Conservation (phyloP, 108 stramenopile genomes). For the Cafeteria roenbergensis region DNA sequence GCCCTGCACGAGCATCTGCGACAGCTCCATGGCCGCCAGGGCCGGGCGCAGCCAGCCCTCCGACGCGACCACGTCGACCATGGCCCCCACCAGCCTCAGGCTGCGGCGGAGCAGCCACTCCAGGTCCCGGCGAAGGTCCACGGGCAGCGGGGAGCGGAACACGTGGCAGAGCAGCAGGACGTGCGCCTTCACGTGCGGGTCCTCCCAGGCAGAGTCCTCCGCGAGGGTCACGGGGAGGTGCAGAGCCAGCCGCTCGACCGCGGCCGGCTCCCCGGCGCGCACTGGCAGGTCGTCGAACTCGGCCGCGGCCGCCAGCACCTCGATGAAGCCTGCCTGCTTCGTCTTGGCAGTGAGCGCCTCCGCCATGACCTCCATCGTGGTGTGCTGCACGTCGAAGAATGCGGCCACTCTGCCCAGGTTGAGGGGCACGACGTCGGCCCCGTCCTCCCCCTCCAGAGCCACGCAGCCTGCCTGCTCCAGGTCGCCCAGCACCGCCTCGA, state of each 20-base stretch:
- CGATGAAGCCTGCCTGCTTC: conserved; percentile 73
- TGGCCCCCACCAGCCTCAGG: conserved; percentile 68
- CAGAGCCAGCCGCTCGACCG: conserved; percentile 61
- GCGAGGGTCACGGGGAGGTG: conserved; percentile 53
- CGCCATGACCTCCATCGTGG: conserved; percentile 89
- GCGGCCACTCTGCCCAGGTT: conserved; percentile 98
- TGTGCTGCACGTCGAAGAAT: conserved; percentile 87
- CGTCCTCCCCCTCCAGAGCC: conserved; percentile 64
- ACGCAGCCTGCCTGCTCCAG: conserved; percentile 67
- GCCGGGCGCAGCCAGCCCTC: conserved; percentile 93
- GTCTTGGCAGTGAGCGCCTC: conserved; percentile 82
- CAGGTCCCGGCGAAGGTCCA: conserved; percentile 66
- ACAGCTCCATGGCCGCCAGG: conserved; percentile 91
- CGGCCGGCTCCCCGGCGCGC: conserved; percentile 76
- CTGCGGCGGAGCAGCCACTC: conserved; percentile 59
- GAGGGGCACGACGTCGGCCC: conserved; percentile 73
- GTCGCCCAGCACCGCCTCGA: conserved; percentile 81
- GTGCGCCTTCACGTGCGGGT: conserved; percentile 75
- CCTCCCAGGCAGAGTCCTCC: conserved; percentile 34
- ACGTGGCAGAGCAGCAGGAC: conserved; percentile 62
- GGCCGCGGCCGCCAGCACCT: conserved; percentile 80
- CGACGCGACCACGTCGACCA: conserved; percentile 93
- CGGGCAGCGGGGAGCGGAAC: conserved; percentile 56
- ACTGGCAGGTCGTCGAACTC: conserved; percentile 72
- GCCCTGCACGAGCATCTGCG: conserved; percentile 94